phyloP scores from a whole-genome alignment of 352 stramenopile species.

The Phytophthora parvispora region DNA sequence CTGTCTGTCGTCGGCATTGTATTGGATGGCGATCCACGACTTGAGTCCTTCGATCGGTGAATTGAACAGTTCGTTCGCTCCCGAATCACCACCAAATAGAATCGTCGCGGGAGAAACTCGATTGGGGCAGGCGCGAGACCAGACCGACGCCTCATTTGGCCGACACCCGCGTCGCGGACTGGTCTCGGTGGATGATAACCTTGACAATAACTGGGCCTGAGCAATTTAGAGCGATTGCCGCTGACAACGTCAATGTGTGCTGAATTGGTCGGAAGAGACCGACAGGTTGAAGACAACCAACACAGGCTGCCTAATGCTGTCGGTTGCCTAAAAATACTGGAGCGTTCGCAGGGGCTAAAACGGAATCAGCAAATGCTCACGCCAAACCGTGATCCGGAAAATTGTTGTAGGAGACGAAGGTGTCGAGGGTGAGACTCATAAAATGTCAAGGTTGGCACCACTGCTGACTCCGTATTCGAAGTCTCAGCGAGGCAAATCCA shows the following conservation, averaged over 20 bases:
- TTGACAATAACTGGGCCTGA: conserved; percentile 9
- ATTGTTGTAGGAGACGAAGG: background rate
- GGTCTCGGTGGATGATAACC: background rate
- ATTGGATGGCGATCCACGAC: background rate
- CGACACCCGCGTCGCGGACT: background rate
- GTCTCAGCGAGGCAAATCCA: conserved; percentile 22
- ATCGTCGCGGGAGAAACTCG: conserved; percentile 62
- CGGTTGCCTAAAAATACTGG: conserved; percentile 42
- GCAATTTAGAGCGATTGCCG: conserved; percentile 14
- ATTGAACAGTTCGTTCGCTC: conserved; percentile 40
- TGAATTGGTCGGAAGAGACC: conserved; percentile 1
- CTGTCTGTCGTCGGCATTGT: conserved; percentile 3
- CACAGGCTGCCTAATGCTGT: too few relatives aligned
- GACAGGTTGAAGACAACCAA: conserved; percentile 4
- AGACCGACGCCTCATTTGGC: conserved; percentile 62
- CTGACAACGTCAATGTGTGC: conserved; percentile 18
- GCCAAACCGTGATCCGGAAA: background rate
- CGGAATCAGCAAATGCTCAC: conserved; percentile 18
- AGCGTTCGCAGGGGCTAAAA: conserved; percentile 10
- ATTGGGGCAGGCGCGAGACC: conserved; percentile 49
- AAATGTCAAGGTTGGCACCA: conserved; percentile 26
- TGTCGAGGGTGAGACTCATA: background rate
- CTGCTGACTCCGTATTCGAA: conserved; percentile 19
- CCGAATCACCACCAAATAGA: conserved; percentile 64
- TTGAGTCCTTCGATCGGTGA: background rate